phyloP scores from a whole-genome alignment of 176 grass and related monocot species.

The Dactylis glomerata region DNA sequence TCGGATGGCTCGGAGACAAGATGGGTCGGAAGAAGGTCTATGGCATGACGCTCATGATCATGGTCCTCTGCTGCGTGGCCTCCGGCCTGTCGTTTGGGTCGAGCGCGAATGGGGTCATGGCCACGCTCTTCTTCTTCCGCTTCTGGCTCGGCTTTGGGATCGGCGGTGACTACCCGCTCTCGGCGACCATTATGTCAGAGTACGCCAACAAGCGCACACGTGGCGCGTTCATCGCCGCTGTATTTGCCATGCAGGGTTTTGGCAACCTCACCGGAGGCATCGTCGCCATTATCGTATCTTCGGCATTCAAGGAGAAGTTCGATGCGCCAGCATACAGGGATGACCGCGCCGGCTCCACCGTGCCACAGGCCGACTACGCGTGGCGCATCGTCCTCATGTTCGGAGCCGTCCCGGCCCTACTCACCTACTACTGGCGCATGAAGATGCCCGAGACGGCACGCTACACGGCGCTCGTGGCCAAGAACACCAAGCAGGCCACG shows the following conservation, averaged over 20 bases:
- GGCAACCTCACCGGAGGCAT: conserved; percentile 1
- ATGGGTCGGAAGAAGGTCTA: conserved; percentile 46
- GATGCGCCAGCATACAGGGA: conserved; percentile 23
- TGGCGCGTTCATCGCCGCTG: conserved; percentile 59
- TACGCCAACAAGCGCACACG: conserved; percentile 72
- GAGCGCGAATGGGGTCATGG: conserved; percentile 2
- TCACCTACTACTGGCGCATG: conserved; percentile 76
- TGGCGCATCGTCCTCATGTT: conserved; percentile 73
- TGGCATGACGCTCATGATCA: not conserved
- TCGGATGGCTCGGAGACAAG: conserved; percentile 74
- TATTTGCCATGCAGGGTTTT: not conserved
- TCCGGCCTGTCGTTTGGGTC: not conserved
- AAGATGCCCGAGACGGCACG: conserved; percentile 73
- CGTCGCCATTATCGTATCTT: not conserved
- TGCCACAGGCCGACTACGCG: conserved; percentile 36
- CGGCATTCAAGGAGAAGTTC: not conserved
- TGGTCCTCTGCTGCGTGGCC: conserved; percentile 4
- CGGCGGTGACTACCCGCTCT: conserved; percentile 80
- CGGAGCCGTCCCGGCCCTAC: conserved; percentile 49
- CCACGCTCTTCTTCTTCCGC: conserved; percentile 86
- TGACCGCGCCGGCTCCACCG: conserved; percentile 34
- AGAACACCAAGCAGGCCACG: conserved; percentile 36
- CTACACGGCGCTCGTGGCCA: conserved; percentile 54
- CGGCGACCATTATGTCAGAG: conserved; percentile 74
- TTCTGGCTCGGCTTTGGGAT: conserved; percentile 96